Percentiles rank a stretch among this genome's conserved stretches.
These are phyloP conservation scores for Gracilaria vermiculophylla DNA, from an alignment of 23 red algal genomes.

Conservation along the genomic window DNA sequence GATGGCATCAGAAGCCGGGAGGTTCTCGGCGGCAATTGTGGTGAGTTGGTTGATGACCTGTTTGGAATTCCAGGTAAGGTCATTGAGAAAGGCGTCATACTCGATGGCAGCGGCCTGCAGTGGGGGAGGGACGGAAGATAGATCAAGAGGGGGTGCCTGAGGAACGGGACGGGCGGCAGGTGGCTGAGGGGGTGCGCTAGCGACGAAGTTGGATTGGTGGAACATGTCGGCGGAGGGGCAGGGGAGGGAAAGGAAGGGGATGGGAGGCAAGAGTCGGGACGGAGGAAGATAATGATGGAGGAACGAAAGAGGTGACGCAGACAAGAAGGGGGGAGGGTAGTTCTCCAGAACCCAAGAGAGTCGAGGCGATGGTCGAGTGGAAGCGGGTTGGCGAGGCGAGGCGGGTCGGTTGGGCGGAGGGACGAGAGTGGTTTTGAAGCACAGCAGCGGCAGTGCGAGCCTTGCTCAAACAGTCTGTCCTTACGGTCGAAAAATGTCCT, in stretches of 20 bases:
- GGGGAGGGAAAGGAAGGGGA: neutral
- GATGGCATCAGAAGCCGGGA: conserved; percentile 50
- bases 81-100: conserved; percentile 78
- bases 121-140: conserved; percentile 21
- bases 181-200: neutral
- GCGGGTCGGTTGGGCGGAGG: no score
- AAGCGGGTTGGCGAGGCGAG: no score
- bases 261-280: neutral
- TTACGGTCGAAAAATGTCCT: no score
- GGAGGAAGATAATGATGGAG: no score
- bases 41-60: conserved; percentile 80
- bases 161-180: neutral
- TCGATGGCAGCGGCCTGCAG: conserved; percentile 52
- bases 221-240: neutral
- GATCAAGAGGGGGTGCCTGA: neutral
- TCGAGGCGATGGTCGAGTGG: no score
- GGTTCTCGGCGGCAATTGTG: conserved; percentile 79
- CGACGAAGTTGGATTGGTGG: conserved; percentile 3
- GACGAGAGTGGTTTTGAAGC: no score
- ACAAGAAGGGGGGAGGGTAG: no score
- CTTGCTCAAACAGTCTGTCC: no score
- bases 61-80: conserved; percentile 88
- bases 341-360: no score
- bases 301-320: no score
- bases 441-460: no score